Evolutionary conservation across 768 basidiomycete species (phyloP).

Genomic region (Phallus indusiatus): DNA sequence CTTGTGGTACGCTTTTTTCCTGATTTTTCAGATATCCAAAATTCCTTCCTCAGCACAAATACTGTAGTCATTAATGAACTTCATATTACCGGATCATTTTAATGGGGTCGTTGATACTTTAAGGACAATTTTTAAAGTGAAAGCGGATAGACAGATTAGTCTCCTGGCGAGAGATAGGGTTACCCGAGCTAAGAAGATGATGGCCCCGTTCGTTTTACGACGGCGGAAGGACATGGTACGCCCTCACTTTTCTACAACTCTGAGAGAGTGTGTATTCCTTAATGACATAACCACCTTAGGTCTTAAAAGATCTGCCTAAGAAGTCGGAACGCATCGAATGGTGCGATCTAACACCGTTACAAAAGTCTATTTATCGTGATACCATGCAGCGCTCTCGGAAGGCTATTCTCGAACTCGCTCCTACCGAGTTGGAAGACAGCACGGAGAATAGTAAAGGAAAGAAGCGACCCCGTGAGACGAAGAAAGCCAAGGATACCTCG

Average conservation of each 20-base stretch:
- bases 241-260: not conserved
- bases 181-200: conserved; percentile 95
- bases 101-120: conserved; percentile 62
- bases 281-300: conserved; percentile 33
- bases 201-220: conserved; percentile 98
- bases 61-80: conserved; percentile 87
- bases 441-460: conserved; percentile 21
- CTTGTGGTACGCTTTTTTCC: conserved; percentile 54
- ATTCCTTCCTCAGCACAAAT: not conserved
- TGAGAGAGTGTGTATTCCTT: not conserved
- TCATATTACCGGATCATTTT: conserved; percentile 91
- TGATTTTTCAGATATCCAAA: not conserved
- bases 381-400: conserved; percentile 78
- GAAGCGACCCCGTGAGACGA: conserved; percentile 25
- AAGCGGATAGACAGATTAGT: conserved; percentile 82
- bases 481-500: conserved; percentile 48
- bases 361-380: conserved; percentile 77
- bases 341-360: conserved; percentile 85
- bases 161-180: conserved; percentile 89
- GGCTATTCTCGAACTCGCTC: conserved; percentile 49
- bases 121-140: conserved; percentile 93
- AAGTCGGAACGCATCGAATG: conserved; percentile 92
- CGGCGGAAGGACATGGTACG: conserved; percentile 86
- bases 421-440: conserved; percentile 17
- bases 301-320: conserved; percentile 84